A percentile compares a stretch with the other conserved stretches of the same genome.
These are phyloP conservation scores for Akanthomyces lecanii DNA, from an alignment of 2,329 filamentous ascomycete genomes.

Conservation along the genomic window DNA sequence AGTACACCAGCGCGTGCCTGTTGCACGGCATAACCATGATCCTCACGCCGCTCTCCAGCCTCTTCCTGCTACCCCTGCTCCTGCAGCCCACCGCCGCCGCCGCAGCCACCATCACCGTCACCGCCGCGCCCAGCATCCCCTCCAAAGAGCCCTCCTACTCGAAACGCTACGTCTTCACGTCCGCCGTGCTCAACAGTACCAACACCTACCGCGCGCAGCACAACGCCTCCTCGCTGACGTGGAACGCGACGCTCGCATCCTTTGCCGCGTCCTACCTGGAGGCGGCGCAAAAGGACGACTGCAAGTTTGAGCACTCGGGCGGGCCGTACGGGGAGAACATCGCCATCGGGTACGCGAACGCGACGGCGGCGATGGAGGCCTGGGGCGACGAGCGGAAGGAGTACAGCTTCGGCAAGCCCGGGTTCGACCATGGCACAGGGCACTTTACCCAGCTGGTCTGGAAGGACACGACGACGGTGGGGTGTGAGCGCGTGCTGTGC, in stretches of 20 bases:
- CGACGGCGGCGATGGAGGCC: conserved; percentile 53
- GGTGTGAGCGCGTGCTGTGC: conserved; percentile 47
- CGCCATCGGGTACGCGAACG: conserved; percentile 61
- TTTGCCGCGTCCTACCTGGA: conserved; percentile 51
- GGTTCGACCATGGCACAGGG: conserved; percentile 58
- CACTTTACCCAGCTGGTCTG: conserved; percentile 74
- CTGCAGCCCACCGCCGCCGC: not conserved
- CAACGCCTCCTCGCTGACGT: conserved; percentile 53
- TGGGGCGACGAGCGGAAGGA: conserved; percentile 55
- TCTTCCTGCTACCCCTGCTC: not conserved
- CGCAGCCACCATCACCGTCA: conserved; percentile 28
- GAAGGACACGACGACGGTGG: conserved; percentile 57
- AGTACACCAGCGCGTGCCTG: not conserved
- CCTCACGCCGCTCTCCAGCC: not conserved
- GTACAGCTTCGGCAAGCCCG: conserved; percentile 56
- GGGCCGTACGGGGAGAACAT: conserved; percentile 73
- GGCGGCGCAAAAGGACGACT: conserved; percentile 28
- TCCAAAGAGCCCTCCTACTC: conserved; percentile 34
- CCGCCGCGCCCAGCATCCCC: conserved; percentile 30
- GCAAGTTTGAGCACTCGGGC: conserved; percentile 52
- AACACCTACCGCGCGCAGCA: conserved; percentile 63
- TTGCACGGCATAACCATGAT: not conserved
- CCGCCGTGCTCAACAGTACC: conserved; percentile 59
- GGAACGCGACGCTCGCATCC: conserved; percentile 60
- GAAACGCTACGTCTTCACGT: conserved; percentile 36